Evolutionary conservation across 768 basidiomycete species (phyloP), one percentile per base, ranked within the genome.

Genomic region (Scleroderma bovista): DNA sequence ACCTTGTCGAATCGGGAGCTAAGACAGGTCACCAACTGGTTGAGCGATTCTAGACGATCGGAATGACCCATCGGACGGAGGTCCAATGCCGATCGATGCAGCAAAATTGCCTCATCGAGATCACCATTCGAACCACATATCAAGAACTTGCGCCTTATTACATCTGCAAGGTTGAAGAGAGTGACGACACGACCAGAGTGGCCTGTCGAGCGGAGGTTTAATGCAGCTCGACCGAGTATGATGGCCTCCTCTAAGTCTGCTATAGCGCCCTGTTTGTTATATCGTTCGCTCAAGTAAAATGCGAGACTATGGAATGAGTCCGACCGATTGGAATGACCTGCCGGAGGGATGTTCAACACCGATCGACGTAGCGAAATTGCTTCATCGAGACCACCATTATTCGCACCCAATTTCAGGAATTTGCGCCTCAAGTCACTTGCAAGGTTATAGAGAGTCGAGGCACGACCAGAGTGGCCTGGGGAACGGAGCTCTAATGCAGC

Each of bases 401-500:
- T n/a, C n/a, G n/a, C 22, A 3, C 46, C 48, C 1, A 22, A n/a
- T 10, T 17, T 44, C 9, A 19, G n/a, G 24, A 47, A 59, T 38
- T 32, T 49, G 16, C 34, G 24, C 37, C 49, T 39, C 16, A 55
- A 38, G 22, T 38, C 47, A 8, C 38, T 29, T 6, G 31, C 39
- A 17, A 61, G 31, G 6, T 44, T 33, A 8, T 53, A 20, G 13
- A 52, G 23, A 3, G 54, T 53, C 8, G 12, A 13, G 1, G 42
- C 29, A 15, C 46, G 60, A 48, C 58, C 54, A 15, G 19, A 44
- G 16, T 58, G 51, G 23, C 8, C 29, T 24, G 2, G 29, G 44
- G 12, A 11, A 6, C 49, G 54, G 2, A 57, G 17, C 13, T 37
- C 33, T 41, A 61, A 48, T 32, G 55, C 60, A 16, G 49, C 38